Evolutionary conservation across 352 stramenopile genomes (phyloP).

Genomic region (Pythium angustatum): DNA sequence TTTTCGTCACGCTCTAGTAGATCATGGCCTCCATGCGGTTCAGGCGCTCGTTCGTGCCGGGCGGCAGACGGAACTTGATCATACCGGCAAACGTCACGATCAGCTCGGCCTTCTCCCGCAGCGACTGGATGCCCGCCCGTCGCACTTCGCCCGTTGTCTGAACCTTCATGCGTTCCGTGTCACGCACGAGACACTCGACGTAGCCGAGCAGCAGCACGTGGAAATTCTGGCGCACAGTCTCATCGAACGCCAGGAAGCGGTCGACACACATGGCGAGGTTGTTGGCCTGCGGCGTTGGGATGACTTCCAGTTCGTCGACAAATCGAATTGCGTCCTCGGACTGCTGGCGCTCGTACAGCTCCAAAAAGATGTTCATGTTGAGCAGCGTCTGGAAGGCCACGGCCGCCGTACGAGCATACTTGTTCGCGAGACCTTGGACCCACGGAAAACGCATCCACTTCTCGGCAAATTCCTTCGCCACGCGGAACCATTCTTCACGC

Average conservation of each 20-base stretch:
- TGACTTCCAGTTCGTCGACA: slow-evolving; percentile 73
- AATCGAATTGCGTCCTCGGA: slow-evolving; percentile 83
- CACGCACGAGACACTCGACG: slow-evolving; percentile 85
- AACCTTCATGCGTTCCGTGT: slow-evolving; percentile 78
- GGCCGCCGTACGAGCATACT: slow-evolving; percentile 62
- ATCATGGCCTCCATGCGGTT: slow-evolving; percentile 90
- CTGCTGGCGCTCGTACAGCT: slow-evolving; percentile 83
- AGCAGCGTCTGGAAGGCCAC: slow-evolving; percentile 85
- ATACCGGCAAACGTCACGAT: slow-evolving; percentile 87
- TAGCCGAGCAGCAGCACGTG: slow-evolving; percentile 85
- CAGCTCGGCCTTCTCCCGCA: slow-evolving; percentile 79
- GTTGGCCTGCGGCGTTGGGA: slow-evolving; percentile 66
- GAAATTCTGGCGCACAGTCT: slow-evolving; percentile 82
- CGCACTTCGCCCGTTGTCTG: slow-evolving; percentile 58
- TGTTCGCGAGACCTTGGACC: slow-evolving; percentile 75
- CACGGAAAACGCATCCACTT: slow-evolving; percentile 88
- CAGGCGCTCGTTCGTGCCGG: slow-evolving; percentile 80
- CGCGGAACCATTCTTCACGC: slow-evolving; percentile 80
- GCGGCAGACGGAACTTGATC: slow-evolving; percentile 86
- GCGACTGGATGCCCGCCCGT: slow-evolving; percentile 41
- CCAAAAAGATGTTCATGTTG: slow-evolving; percentile 86
- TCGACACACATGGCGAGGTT: slow-evolving; percentile 73
- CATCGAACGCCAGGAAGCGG: slow-evolving; percentile 80
- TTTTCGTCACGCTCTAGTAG: slow-evolving; percentile 42
- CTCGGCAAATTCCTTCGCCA: slow-evolving; percentile 82